Evolutionary conservation across 176 grass and related monocot genomes (phyloP).

Genomic region (Musa itinerans): DNA sequence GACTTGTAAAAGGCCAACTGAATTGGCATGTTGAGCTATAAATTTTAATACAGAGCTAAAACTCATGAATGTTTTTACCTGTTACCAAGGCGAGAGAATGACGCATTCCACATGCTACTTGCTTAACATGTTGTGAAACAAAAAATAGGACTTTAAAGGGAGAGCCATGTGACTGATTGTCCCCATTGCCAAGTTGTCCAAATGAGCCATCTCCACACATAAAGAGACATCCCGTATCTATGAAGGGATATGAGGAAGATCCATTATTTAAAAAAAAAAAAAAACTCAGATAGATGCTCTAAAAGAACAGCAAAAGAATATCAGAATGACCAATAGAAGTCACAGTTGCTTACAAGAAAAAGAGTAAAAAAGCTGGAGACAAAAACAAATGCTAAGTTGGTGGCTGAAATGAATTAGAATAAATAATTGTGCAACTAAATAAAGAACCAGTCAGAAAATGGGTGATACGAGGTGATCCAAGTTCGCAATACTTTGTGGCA

Average conservation of each 20-base stretch:
- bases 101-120: slow-evolving; percentile 83
- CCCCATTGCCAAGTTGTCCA: slow-evolving; percentile 86
- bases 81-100: slow-evolving; percentile 77
- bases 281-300: background rate
- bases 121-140: slow-evolving; percentile 49
- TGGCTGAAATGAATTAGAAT: too few species aligned
- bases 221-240: slow-evolving; percentile 69
- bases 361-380: background rate
- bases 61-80: slow-evolving; percentile 27
- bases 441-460: too few species aligned
- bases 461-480: too few species aligned
- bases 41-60: background rate
- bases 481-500: too few species aligned
- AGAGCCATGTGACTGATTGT: slow-evolving; percentile 47
- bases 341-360: background rate
- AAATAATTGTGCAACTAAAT: too few species aligned
- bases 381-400: too few species aligned
- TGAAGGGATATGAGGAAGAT: slow-evolving; percentile 23
- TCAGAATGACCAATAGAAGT: background rate
- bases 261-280: background rate
- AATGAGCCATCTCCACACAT: slow-evolving; percentile 88
- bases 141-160: slow-evolving; percentile 62
- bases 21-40: background rate
- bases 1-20: background rate
- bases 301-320: background rate